These are phyloP conservation scores for Penicillium olsonii DNA, from an alignment of 2,329 filamentous ascomycete species.

Conservation along the genomic window DNA sequence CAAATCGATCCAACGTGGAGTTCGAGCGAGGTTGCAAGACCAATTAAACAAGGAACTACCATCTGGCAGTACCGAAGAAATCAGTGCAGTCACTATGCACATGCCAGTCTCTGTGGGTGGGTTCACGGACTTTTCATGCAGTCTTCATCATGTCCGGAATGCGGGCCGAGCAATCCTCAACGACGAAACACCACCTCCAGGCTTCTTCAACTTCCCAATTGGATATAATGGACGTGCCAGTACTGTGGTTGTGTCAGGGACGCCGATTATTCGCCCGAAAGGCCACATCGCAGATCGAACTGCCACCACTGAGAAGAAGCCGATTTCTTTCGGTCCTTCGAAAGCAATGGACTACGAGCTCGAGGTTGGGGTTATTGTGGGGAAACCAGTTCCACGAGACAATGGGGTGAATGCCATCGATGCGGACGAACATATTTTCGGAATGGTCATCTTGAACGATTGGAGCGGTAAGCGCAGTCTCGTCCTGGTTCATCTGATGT, in stretches of 20 bases:
- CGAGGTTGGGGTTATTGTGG: slow-evolving; percentile 50
- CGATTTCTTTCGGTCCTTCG: slow-evolving; percentile 23
- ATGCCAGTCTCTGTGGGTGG: slow-evolving; percentile 58
- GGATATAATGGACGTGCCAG: slow-evolving; percentile 59
- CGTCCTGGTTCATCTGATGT: not conserved
- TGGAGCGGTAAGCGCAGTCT: slow-evolving; percentile 45
- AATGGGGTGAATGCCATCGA: slow-evolving; percentile 46
- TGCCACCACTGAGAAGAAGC: slow-evolving; percentile 17
- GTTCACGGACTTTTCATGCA: slow-evolving; percentile 52
- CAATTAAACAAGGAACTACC: slow-evolving; percentile 18
- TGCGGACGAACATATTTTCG: slow-evolving; percentile 63
- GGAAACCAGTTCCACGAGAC: slow-evolving; percentile 42
- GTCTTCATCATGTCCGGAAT: slow-evolving; percentile 30
- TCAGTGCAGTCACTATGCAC: slow-evolving; percentile 51
- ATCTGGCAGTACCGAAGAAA: slow-evolving; percentile 18
- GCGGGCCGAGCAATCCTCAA: slow-evolving; percentile 29
- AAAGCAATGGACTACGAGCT: slow-evolving; percentile 43
- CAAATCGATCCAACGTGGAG: slow-evolving; percentile 38
- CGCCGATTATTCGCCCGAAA: slow-evolving; percentile 49
- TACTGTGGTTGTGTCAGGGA: slow-evolving; percentile 54
- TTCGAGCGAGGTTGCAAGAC: slow-evolving; percentile 43
- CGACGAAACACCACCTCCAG: slow-evolving; percentile 25
- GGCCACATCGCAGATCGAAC: slow-evolving; percentile 37
- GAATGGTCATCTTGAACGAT: slow-evolving; percentile 63
- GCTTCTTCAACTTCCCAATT: slow-evolving; percentile 52